These are phyloP conservation scores for Secale cereale DNA, from an alignment of 176 grass and related monocot genomes.

Conservation along the genomic window DNA sequence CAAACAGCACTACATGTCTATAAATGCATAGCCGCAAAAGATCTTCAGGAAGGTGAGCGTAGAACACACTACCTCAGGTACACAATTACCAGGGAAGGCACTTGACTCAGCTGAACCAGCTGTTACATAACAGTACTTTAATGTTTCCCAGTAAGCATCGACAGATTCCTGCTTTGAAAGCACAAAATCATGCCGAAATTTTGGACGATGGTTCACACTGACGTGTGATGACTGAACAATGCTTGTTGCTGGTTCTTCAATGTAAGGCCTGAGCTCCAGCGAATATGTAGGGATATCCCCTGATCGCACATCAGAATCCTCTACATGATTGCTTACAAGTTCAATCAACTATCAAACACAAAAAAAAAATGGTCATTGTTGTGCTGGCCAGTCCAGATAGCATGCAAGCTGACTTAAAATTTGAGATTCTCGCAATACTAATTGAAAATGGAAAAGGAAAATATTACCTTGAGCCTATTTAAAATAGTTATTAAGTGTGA, in stretches of 20 bases:
- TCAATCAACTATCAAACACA: slow-evolving; percentile 61
- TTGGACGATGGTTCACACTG: slow-evolving; percentile 35
- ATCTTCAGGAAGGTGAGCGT: not conserved
- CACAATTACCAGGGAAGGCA: slow-evolving; percentile 78
- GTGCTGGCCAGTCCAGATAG: not conserved
- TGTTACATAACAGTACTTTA: slow-evolving; percentile 80
- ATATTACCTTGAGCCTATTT: slow-evolving; percentile 74
- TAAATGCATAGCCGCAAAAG: not conserved
- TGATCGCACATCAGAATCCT: slow-evolving; percentile 40
- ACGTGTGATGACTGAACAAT: slow-evolving; percentile 47
- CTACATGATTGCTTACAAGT: slow-evolving; percentile 44
- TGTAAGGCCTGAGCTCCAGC: slow-evolving; percentile 85
- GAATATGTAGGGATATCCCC: slow-evolving; percentile 54
- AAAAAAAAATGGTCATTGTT: not conserved
- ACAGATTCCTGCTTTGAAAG: slow-evolving; percentile 63
- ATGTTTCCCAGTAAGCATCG: slow-evolving; percentile 89
- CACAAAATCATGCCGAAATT: slow-evolving; percentile 82
- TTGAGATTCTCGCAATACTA: not conserved
- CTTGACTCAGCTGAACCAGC: slow-evolving; percentile 47
- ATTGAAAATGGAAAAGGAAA: not conserved
- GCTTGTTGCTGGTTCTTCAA: slow-evolving; percentile 75
- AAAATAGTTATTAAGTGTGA: slow-evolving; percentile 74
- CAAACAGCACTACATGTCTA: not conserved
- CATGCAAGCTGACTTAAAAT: not conserved
- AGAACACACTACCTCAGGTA: slow-evolving; percentile 49